Conservation (phyloP, 768 basidiomycete species). For the Amanita inopinata region DNA sequence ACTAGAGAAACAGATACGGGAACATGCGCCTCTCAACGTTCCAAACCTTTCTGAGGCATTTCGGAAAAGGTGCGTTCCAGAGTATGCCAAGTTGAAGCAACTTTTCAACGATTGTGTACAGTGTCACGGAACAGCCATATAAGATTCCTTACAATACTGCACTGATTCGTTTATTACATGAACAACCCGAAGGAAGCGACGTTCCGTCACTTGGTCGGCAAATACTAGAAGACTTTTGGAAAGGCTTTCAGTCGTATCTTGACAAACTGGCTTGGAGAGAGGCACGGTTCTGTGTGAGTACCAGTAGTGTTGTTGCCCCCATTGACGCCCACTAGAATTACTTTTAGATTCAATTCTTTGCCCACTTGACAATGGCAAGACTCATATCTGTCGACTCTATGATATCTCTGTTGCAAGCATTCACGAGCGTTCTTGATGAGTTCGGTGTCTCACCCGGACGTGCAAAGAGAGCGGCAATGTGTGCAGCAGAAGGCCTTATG, state of each 20-base stretch:
- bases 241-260: slow-evolving; percentile 80
- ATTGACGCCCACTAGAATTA: slow-evolving; percentile 10
- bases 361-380: slow-evolving; percentile 70
- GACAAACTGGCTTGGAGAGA: slow-evolving; percentile 91
- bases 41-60: slow-evolving; percentile 63
- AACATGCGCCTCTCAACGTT: slow-evolving; percentile 48
- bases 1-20: slow-evolving; percentile 55
- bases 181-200: slow-evolving; percentile 31
- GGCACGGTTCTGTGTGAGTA: slow-evolving; percentile 76
- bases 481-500: slow-evolving; percentile 74
- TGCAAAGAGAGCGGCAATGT: slow-evolving; percentile 70
- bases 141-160: slow-evolving; percentile 89
- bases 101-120: slow-evolving; percentile 22
- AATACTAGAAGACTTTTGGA: slow-evolving; percentile 83
- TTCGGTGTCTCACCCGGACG: slow-evolving; percentile 83
- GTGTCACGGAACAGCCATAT: slow-evolving; percentile 86
- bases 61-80: slow-evolving; percentile 51
- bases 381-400: slow-evolving; percentile 74
- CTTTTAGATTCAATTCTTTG: slow-evolving; percentile 83
- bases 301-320: not conserved
- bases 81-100: not conserved
- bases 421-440: slow-evolving; percentile 80
- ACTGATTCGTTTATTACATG: slow-evolving; percentile 60
- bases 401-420: slow-evolving; percentile 71
- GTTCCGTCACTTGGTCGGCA: slow-evolving; percentile 51